Conservation (phyloP, 306 rosid genomes). For the Rubus idaeus region DNA sequence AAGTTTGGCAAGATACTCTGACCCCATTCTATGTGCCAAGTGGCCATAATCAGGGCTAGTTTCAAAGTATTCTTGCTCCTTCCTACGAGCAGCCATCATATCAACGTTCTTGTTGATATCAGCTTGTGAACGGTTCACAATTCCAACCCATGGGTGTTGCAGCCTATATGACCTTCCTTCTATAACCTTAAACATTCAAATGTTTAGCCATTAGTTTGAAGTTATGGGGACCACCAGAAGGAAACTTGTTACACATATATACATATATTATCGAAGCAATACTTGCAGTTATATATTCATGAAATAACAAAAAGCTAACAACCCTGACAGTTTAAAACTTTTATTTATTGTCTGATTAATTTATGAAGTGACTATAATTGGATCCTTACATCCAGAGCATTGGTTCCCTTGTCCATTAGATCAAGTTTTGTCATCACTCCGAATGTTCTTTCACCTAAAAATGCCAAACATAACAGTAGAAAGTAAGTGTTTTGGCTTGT, state of each 20-base stretch:
- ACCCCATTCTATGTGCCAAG: constrained; percentile 94
- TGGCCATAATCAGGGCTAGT: constrained; percentile 97
- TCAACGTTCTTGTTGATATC: constrained; percentile 92
- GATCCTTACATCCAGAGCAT: constrained; percentile 74
- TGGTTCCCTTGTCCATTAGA: constrained; percentile 97
- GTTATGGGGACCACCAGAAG: constrained; percentile 13
- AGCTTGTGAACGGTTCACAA: constrained; percentile 99
- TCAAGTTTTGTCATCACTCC: constrained; percentile 95
- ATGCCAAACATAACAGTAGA: constrained; percentile 21
- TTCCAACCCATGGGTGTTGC: constrained; percentile 99
- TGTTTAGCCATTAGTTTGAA: constrained; percentile 21
- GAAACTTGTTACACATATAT: background rate
- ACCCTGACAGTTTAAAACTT: constrained; percentile 3
- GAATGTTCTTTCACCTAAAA: constrained; percentile 91
- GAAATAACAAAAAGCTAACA: constrained; percentile 18
- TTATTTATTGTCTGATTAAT: background rate
- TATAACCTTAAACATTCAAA: constrained; percentile 66
- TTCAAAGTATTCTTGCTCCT: constrained; percentile 93
- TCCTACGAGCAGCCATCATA: constrained; percentile 88
- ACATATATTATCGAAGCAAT: background rate
- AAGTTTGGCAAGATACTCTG: constrained; percentile 97
- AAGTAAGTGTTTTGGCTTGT: constrained; percentile 3
- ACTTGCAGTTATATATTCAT: background rate
- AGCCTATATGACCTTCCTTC: constrained; percentile 93
- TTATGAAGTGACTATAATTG: constrained; percentile 7